Conservation (phyloP, 805 yeast species). For the Clavispora santaluciae region DNA sequence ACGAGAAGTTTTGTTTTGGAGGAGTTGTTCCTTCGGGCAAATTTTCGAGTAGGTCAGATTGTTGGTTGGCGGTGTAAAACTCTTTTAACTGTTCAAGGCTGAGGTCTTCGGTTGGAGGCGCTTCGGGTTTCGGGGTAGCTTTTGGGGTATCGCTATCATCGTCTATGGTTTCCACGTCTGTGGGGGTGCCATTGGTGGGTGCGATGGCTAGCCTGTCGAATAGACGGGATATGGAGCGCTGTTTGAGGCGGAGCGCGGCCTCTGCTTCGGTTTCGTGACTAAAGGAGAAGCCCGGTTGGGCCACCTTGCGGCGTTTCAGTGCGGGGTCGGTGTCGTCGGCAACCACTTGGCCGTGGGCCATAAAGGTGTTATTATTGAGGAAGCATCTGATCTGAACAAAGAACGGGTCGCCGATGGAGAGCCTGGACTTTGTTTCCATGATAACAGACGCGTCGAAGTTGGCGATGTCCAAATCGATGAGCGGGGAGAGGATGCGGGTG, state of each 20-base stretch:
- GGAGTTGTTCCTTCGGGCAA: slow-evolving; percentile 63
- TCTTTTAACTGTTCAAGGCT: slow-evolving; percentile 69
- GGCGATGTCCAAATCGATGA: slow-evolving; percentile 52
- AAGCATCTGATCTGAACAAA: slow-evolving; percentile 65
- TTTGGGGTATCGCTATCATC: slow-evolving; percentile 4
- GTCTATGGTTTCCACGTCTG: not conserved
- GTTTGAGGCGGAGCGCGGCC: slow-evolving; percentile 45
- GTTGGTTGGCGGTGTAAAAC: slow-evolving; percentile 69
- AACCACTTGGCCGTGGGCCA: slow-evolving; percentile 7
- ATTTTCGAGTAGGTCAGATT: slow-evolving; percentile 48
- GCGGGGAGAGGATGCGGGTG: slow-evolving; percentile 61
- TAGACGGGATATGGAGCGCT: slow-evolving; percentile 49
- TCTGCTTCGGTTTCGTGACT: slow-evolving; percentile 51
- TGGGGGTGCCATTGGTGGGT: slow-evolving; percentile 15
- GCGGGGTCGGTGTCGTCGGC: slow-evolving; percentile 7
- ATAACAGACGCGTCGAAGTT: slow-evolving; percentile 54
- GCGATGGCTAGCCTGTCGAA: slow-evolving; percentile 46
- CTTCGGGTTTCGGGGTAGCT: slow-evolving; percentile 13
- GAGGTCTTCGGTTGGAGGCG: slow-evolving; percentile 35
- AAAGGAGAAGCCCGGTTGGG: slow-evolving; percentile 19
- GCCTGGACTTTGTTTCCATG: slow-evolving; percentile 46
- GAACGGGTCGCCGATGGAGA: slow-evolving; percentile 75
- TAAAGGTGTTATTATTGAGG: slow-evolving; percentile 40
- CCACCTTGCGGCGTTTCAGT: slow-evolving; percentile 17
- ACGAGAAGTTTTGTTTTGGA: slow-evolving; percentile 42